These are phyloP conservation scores for Nymphaea thermarum DNA, from an alignment of 164 flowering plant genomes.

Conservation along the genomic window DNA sequence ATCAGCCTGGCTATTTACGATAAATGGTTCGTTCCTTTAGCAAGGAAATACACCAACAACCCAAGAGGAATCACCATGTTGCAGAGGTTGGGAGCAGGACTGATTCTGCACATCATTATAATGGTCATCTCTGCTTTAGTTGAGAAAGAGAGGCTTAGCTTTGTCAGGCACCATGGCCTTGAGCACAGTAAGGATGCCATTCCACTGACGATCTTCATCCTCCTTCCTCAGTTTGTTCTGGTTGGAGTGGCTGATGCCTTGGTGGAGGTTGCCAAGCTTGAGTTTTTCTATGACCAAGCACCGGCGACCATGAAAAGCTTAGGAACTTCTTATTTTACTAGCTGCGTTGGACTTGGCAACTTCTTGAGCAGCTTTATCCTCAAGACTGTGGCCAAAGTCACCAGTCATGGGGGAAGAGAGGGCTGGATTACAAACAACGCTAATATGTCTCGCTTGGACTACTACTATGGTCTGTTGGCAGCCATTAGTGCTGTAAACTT, in stretches of 20 bases:
- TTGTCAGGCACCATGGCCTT: slow-evolving; percentile 21
- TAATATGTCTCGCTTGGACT: slow-evolving; percentile 47
- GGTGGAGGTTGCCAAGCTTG: slow-evolving; percentile 45
- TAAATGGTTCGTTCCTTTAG: slow-evolving; percentile 27
- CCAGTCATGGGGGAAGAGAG: slow-evolving; percentile 20
- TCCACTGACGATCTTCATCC: slow-evolving; percentile 37
- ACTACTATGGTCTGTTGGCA: slow-evolving; percentile 37
- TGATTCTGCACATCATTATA: slow-evolving; percentile 32
- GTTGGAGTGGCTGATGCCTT: slow-evolving; percentile 46
- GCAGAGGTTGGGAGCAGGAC: slow-evolving; percentile 53
- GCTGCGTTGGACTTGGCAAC: slow-evolving; percentile 36
- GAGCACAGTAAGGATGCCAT: slow-evolving; percentile 3
- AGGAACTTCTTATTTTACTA: slow-evolving; percentile 47
- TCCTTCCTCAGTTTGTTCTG: slow-evolving; percentile 45
- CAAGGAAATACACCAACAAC: slow-evolving; percentile 30
- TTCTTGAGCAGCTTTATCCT: slow-evolving; percentile 43
- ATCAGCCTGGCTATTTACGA: slow-evolving; percentile 39
- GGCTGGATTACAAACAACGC: slow-evolving; percentile 55
- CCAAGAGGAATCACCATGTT: slow-evolving; percentile 58
- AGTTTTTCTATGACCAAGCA: slow-evolving; percentile 65
- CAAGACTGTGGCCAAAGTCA: slow-evolving; percentile 24
- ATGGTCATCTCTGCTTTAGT: slow-evolving; percentile 30
- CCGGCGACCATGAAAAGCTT: slow-evolving; percentile 58
- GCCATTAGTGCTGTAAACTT: slow-evolving; percentile 33
- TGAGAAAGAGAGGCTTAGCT: slow-evolving; percentile 35